Evolutionary conservation across 345 rosid species (phyloP).

Genomic region (Aquilaria sinensis): DNA sequence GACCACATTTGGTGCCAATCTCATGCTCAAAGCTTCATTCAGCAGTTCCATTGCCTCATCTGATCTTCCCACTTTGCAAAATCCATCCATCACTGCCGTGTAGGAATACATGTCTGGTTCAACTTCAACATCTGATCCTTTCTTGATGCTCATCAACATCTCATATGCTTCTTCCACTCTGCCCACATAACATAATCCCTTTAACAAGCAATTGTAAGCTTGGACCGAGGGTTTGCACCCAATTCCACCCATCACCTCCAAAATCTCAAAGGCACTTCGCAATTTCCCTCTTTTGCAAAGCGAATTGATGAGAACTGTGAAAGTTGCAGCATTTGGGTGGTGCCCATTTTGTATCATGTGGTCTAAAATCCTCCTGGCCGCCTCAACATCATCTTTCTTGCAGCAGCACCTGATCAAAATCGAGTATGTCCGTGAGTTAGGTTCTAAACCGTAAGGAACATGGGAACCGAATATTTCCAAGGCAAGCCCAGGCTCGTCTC

Average conservation of each 20-base stretch:
- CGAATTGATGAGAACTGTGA: constrained; percentile 32
- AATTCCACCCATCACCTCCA: constrained; percentile 31
- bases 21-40: constrained; percentile 35
- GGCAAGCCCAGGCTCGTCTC: constrained; percentile 31
- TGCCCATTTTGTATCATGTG: constrained; percentile 34
- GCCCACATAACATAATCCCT: constrained; percentile 66
- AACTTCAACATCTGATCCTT: background rate
- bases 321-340: constrained; percentile 30
- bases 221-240: constrained; percentile 35
- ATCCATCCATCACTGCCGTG: constrained; percentile 61
- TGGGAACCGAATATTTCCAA: constrained; percentile 20
- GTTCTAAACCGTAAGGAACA: constrained; percentile 22
- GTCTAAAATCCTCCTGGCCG: constrained; percentile 35
- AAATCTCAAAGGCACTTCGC: constrained; percentile 37
- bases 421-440: constrained; percentile 40
- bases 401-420: constrained; percentile 37
- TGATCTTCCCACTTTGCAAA: constrained; percentile 68
- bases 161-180: constrained; percentile 58
- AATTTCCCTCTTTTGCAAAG: constrained; percentile 44
- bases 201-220: constrained; percentile 57
- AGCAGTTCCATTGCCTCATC: constrained; percentile 60
- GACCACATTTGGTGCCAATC: constrained; percentile 41
- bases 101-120: constrained; percentile 54
- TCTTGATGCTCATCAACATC: constrained; percentile 32
- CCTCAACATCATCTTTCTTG: constrained; percentile 30